Conservation (phyloP, 805 yeast genomes). For the Candida dendrica region DNA sequence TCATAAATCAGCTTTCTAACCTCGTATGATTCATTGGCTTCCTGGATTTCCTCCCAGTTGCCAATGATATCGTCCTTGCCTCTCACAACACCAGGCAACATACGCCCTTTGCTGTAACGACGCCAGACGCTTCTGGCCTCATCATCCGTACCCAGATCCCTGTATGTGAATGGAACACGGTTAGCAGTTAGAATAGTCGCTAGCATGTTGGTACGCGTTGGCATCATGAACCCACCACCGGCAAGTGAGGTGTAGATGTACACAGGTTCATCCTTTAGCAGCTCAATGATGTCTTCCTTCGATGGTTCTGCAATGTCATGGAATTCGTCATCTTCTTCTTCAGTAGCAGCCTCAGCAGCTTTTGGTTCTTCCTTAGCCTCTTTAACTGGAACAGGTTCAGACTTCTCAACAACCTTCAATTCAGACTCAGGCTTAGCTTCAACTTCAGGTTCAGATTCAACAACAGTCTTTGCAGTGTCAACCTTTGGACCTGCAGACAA, state of each 20-base stretch:
- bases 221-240: conserved; percentile 75
- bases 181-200: conserved; percentile 72
- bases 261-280: conserved; percentile 44
- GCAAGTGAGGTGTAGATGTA: conserved; percentile 81
- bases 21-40: conserved; percentile 74
- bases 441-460: background rate
- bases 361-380: conserved; percentile 1
- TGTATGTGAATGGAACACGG: conserved; percentile 54
- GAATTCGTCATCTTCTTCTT: background rate
- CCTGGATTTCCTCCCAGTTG: conserved; percentile 78
- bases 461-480: background rate
- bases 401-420: background rate
- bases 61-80: conserved; percentile 79
- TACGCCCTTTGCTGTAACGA: conserved; percentile 61
- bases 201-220: conserved; percentile 69
- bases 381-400: background rate
- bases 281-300: conserved; percentile 20
- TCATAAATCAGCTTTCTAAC: conserved; percentile 60
- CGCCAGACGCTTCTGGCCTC: conserved; percentile 83
- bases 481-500: conserved; percentile 17
- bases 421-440: background rate
- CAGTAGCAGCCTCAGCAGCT: background rate
- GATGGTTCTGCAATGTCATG: conserved; percentile 17
- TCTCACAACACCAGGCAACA: conserved; percentile 80
- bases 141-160: conserved; percentile 83